Evolutionary conservation across 164 flowering plant genomes (phyloP).

Genomic region (Magnolia kwangsiensis): DNA sequence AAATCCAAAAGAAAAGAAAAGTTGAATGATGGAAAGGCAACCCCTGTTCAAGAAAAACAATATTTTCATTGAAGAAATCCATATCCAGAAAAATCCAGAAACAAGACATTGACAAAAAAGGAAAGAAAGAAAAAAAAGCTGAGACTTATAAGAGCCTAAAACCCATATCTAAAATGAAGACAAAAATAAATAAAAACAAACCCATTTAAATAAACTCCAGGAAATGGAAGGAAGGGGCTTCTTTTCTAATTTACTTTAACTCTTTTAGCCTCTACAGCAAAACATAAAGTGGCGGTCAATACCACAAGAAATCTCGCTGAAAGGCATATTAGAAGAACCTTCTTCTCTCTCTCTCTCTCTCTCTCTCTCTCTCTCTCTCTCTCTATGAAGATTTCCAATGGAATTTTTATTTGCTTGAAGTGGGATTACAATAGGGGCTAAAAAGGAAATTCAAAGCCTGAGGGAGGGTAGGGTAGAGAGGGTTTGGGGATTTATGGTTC

Average conservation of each 20-base stretch:
- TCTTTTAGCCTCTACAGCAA: slow-evolving; percentile 78
- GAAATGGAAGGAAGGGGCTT: background rate
- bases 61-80: too few relatives aligned
- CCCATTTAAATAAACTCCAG: background rate
- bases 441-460: background rate
- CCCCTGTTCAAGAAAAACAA: too few relatives aligned
- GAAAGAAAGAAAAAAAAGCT: too few relatives aligned
- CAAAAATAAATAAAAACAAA: background rate
- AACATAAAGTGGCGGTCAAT: slow-evolving; percentile 60
- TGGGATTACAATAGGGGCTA: background rate
- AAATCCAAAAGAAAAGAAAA: too few relatives aligned
- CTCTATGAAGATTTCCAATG: background rate
- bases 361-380: slow-evolving; percentile 7
- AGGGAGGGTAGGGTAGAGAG: too few relatives aligned
- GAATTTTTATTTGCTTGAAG: background rate
- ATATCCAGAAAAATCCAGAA: too few relatives aligned
- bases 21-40: too few relatives aligned
- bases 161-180: background rate
- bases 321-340: slow-evolving; percentile 40
- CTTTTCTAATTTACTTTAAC: slow-evolving; percentile 46
- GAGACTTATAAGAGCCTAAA: too few relatives aligned
- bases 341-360: slow-evolving; percentile 43
- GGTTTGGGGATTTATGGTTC: too few relatives aligned
- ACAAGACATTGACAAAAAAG: too few relatives aligned
- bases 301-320: slow-evolving; percentile 65